A percentile compares a stretch with the other conserved stretches of the same genome.
Conservation (phyloP, 2,329 filamentous ascomycete genomes). For the Didymella keratinophila region DNA sequence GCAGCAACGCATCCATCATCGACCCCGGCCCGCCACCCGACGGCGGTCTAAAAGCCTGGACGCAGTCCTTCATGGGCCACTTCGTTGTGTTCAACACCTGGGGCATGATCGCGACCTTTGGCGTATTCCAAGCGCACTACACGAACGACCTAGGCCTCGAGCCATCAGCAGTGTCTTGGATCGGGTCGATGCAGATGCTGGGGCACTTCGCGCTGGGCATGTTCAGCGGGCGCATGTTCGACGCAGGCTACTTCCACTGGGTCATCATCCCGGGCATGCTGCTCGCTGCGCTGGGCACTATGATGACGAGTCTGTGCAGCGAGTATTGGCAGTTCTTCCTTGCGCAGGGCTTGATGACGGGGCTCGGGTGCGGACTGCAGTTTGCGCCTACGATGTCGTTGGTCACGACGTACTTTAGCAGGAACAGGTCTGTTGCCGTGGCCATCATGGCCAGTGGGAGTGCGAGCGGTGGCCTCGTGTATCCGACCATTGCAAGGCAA, state of each 20-base stretch:
- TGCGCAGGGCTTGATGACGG: constrained; percentile 46
- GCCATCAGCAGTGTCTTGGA: constrained; percentile 60
- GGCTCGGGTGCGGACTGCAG: constrained; percentile 47
- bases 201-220: constrained; percentile 61
- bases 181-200: constrained; percentile 61
- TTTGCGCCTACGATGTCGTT: constrained; percentile 45
- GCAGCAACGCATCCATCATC: constrained; percentile 44
- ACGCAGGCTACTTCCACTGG: constrained; percentile 60
- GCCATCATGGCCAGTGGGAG: constrained; percentile 67
- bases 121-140: constrained; percentile 50
- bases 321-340: constrained; percentile 59
- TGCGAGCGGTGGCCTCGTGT: constrained; percentile 69
- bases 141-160: constrained; percentile 37
- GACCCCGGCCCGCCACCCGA: constrained; percentile 51
- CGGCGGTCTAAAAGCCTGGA: constrained; percentile 50
- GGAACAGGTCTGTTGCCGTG: constrained; percentile 66
- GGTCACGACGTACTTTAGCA: constrained; percentile 64
- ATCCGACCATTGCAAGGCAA: constrained; percentile 63
- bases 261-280: constrained; percentile 54
- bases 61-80: constrained; percentile 48
- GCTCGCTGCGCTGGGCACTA: constrained; percentile 58
- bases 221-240: constrained; percentile 60
- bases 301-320: constrained; percentile 60
- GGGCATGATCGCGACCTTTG: constrained; percentile 50
- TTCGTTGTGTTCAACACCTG: constrained; percentile 50